Base-by-base conservation (phyloP, 2,329 filamentous ascomycete genomes). In the Dryadomyces quercivorus region DNA sequence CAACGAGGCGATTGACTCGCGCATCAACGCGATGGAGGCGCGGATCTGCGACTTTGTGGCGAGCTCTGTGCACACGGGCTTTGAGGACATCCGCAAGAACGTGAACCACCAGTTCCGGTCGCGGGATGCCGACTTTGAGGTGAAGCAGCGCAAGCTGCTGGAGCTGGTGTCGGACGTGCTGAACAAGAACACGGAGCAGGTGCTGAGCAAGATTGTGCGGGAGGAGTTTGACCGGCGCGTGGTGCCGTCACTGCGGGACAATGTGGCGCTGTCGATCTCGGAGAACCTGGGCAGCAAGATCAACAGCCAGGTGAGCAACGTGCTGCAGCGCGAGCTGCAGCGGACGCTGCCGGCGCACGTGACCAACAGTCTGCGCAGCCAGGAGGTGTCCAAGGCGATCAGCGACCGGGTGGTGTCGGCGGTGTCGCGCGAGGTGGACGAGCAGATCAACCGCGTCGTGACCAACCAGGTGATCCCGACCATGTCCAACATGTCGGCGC, bases 191-290 rank as follows among this genome's bases (percentile, higher is more conserved):
- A 82, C 80, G 20, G 76, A 84, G 67, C 84, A 86, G 62, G 87
- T 88, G 21, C 76, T 96, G 42, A 76, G 82, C 57, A 83, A 82
- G 57, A 87, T 95, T 61, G 84, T 95, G 51, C 80, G 81, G 49
- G 77, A 82, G 50, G 86, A 86, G 66, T 88, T 95, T 60, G 80
- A 88, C 58, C 77, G 82, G 54, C 77, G 82, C 15, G 81, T 96
- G 47, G 74, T 95, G 52, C 92, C 93, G 12, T 75, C 83, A 36
- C 73, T 97, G 55, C 78, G 82, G 44, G 77, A 83, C 52, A 75
- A 84, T 45, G 82, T 87, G 15, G 76, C 80, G 47, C 79, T 81
- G 58, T 78, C 84, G 5, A 75, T 95, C 31, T 79, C 85, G 54
- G 84, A 86, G 58, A 82, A 88, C 64, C 74, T 97, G 22, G 77